A percentile compares a stretch with the other conserved stretches of the same genome.
These are phyloP conservation scores for Penicillium longicatenatum DNA, from an alignment of 495 filamentous ascomycete genomes.

Conservation along the genomic window DNA sequence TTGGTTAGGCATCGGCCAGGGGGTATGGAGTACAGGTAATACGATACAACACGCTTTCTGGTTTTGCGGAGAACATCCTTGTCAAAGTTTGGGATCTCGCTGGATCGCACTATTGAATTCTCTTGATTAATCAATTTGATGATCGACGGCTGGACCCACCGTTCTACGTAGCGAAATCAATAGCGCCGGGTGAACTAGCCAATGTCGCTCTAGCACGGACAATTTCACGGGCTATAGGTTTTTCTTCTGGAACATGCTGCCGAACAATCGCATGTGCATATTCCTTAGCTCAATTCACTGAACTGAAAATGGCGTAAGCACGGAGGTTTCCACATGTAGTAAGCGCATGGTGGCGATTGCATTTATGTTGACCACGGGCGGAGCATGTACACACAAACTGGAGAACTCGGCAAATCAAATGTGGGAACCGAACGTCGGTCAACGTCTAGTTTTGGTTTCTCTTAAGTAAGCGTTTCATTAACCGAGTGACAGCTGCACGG, in stretches of 20 bases:
- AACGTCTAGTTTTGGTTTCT: neutral
- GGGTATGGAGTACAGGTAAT: neutral
- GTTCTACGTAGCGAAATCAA: slow-evolving; percentile 24
- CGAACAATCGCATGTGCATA: neutral
- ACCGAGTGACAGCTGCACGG: neutral
- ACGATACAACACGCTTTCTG: neutral
- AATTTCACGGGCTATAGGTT: neutral
- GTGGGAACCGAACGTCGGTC: neutral
- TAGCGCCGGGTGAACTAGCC: slow-evolving; percentile 18
- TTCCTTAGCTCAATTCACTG: too few species aligned
- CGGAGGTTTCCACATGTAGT: neutral
- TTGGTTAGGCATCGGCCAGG: neutral
- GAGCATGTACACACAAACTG: neutral
- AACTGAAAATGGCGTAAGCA: neutral
- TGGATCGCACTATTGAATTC: slow-evolving; percentile 24
- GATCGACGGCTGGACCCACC: slow-evolving; percentile 27
- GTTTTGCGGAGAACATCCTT: neutral
- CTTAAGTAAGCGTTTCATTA: neutral
- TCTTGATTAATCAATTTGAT: slow-evolving; percentile 4
- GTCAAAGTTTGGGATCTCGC: slow-evolving; percentile 1
- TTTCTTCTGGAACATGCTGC: slow-evolving; percentile 4
- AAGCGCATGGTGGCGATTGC: neutral
- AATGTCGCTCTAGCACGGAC: slow-evolving; percentile 11
- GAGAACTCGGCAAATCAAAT: neutral
- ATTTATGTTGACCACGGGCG: neutral